phyloP scores from a whole-genome alignment of 2,329 filamentous ascomycete species.

The Scortechinia acanthostroma region DNA sequence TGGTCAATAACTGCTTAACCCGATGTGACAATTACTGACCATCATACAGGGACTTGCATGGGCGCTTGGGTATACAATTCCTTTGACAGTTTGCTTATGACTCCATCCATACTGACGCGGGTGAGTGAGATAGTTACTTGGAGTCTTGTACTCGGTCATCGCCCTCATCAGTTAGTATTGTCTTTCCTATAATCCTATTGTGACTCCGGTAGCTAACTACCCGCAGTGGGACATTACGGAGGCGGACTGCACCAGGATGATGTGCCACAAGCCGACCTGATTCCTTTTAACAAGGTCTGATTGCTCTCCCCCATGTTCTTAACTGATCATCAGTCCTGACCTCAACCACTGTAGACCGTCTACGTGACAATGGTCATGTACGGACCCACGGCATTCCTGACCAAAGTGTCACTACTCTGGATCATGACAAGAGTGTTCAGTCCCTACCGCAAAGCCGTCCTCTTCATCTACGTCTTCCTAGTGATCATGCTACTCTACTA shows the following conservation, averaged over 20 bases:
- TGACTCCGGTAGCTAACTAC: background rate
- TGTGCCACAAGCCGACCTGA: background rate
- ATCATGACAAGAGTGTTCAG: constrained; percentile 26
- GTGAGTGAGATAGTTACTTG: background rate
- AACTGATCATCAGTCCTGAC: background rate
- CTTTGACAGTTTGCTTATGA: too few relatives aligned
- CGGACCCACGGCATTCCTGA: constrained; percentile 26
- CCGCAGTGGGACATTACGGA: background rate
- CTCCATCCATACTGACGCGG: too few relatives aligned
- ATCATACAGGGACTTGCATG: background rate
- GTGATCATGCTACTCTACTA: constrained; percentile 22
- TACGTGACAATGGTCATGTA: constrained; percentile 26
- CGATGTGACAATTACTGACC: background rate
- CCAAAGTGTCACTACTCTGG: constrained; percentile 23
- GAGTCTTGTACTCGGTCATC: background rate
- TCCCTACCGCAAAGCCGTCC: constrained; percentile 19
- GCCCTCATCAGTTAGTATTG: background rate
- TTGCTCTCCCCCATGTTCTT: background rate
- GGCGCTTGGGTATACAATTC: background rate
- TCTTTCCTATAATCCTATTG: too few relatives aligned
- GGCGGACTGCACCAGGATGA: background rate
- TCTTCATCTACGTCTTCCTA: constrained; percentile 22
- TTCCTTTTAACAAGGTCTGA: background rate
- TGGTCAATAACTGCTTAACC: too few relatives aligned
- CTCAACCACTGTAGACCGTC: constrained; percentile 13